These are phyloP conservation scores for Phytophthora sansomeana DNA, from an alignment of 352 stramenopile species.

Conservation along the genomic window DNA sequence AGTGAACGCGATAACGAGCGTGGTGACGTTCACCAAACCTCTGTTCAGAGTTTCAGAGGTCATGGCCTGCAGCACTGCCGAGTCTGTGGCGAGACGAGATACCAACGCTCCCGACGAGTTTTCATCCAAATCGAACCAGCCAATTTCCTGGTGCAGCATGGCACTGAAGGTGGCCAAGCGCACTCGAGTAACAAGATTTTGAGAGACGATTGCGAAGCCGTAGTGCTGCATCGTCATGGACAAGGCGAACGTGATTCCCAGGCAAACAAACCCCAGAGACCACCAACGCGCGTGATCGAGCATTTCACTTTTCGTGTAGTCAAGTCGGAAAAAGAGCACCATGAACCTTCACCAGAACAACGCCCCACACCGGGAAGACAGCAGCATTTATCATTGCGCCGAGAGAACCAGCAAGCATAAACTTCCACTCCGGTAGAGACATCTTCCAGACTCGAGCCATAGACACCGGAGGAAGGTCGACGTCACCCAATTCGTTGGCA, in stretches of 20 bases:
- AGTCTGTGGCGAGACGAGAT: constrained; percentile 77
- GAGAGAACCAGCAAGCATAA: constrained; percentile 40
- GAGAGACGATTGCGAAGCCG: constrained; percentile 62
- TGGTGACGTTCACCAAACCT: constrained; percentile 58
- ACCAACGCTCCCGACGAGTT: constrained; percentile 80
- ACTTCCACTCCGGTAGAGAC: constrained; percentile 54
- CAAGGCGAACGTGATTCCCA: constrained; percentile 46
- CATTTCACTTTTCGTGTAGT: constrained; percentile 62
- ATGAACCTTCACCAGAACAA: constrained; percentile 59
- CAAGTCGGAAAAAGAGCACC: constrained; percentile 58
- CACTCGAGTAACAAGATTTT: constrained; percentile 66
- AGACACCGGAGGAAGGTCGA: constrained; percentile 37
- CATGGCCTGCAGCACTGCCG: constrained; percentile 78
- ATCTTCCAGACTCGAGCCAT: constrained; percentile 58
- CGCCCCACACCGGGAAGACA: constrained; percentile 64
- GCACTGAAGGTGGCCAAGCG: constrained; percentile 57
- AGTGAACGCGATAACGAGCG: constrained; percentile 47
- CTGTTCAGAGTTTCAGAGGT: constrained; percentile 74
- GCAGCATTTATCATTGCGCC: constrained; percentile 49
- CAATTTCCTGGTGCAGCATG: constrained; percentile 82
- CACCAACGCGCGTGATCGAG: constrained; percentile 47
- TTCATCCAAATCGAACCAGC: constrained; percentile 82
- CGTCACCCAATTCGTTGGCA: constrained; percentile 31
- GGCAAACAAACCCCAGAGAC: constrained; percentile 53
- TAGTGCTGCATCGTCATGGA: constrained; percentile 65